phyloP scores from a whole-genome alignment of 176 grass and related monocot species.

The Eleusine coracana region DNA sequence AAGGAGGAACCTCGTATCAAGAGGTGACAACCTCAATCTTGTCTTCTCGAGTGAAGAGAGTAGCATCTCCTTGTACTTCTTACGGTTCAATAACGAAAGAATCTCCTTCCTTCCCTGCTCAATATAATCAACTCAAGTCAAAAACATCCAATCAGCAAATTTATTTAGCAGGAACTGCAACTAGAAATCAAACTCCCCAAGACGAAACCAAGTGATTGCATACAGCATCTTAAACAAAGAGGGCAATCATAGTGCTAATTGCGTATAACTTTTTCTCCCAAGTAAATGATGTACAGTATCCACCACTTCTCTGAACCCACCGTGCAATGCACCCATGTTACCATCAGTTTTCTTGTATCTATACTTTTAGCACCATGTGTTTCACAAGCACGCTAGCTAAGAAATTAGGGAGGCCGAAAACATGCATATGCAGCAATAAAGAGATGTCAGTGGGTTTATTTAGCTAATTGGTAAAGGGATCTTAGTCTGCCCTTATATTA shows the following conservation, averaged over 20 bases:
- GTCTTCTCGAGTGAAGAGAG: slow-evolving; percentile 77
- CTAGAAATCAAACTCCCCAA: neutral
- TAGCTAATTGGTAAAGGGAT: neutral
- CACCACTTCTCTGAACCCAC: neutral
- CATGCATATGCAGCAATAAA: neutral
- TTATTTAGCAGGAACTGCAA: neutral
- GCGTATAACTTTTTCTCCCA: neutral
- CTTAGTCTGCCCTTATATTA: neutral
- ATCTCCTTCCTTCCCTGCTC: slow-evolving; percentile 80
- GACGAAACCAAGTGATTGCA: neutral
- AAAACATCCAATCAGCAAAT: neutral
- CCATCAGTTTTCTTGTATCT: neutral
- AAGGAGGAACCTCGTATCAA: slow-evolving; percentile 73
- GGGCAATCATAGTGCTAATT: neutral
- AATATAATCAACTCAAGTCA: neutral
- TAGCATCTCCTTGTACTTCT: slow-evolving; percentile 81
- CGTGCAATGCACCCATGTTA: neutral
- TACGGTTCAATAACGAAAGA: slow-evolving; percentile 66
- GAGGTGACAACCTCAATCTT: slow-evolving; percentile 64
- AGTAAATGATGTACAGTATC: neutral
- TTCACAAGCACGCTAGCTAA: neutral
- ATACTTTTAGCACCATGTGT: neutral
- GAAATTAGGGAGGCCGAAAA: neutral
- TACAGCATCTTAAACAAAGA: neutral
- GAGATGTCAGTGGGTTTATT: neutral